A percentile compares a stretch with the other conserved stretches of the same genome.
Conservation (phyloP, 371 early-diverging fungal genomes). For the Parasitella parasitica region DNA sequence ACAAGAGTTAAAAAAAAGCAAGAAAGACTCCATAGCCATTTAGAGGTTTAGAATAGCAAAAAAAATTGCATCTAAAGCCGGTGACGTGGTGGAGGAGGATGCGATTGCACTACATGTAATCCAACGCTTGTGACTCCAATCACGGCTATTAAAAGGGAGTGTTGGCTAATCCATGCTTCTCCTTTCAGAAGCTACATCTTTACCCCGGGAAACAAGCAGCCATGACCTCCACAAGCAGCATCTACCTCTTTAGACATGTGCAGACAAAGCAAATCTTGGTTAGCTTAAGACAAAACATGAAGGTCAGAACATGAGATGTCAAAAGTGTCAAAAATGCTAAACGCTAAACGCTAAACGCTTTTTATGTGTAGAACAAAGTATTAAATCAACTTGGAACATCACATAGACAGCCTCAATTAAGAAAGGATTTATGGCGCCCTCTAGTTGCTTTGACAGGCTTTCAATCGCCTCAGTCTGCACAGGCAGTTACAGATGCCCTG, state of each 20-base stretch:
- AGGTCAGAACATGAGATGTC: slow-evolving; percentile 21
- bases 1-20: not conserved
- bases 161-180: not conserved
- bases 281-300: slow-evolving; percentile 39
- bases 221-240: slow-evolving; percentile 19
- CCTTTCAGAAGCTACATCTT: not conserved
- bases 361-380: slow-evolving; percentile 38
- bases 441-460: slow-evolving; percentile 59
- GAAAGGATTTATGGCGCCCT: slow-evolving; percentile 65
- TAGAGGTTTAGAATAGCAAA: not conserved
- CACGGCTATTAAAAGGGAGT: not conserved
- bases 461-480: slow-evolving; percentile 46
- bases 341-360: too few species aligned
- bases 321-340: not conserved
- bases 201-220: not conserved
- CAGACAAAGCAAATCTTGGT: slow-evolving; percentile 65
- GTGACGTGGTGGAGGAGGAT: not conserved
- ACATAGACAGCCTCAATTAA: slow-evolving; percentile 45
- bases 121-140: not conserved
- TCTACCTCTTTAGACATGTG: slow-evolving; percentile 61
- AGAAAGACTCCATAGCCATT: not conserved
- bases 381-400: slow-evolving; percentile 33
- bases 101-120: not conserved
- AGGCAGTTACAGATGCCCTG: slow-evolving; percentile 60
- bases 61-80: slow-evolving; percentile 1